phyloP scores from a whole-genome alignment of 441 rosid genomes.

The Adansonia rubrostipa region DNA sequence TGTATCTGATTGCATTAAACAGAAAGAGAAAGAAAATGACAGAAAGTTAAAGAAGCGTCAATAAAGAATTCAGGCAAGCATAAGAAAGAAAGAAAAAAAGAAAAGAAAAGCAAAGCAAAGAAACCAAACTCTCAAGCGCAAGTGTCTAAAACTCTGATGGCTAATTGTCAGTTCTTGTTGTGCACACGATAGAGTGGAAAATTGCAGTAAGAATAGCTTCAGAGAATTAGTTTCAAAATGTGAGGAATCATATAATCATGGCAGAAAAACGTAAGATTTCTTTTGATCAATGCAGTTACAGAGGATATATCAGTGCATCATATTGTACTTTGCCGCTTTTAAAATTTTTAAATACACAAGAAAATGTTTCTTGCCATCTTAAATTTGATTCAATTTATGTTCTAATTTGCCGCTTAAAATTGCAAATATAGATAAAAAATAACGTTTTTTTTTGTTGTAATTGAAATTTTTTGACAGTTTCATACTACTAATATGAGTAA shows the following conservation, averaged over 20 bases:
- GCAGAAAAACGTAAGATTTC: neutral
- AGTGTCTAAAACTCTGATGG: neutral
- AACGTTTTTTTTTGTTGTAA: too few relatives aligned
- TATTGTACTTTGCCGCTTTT: neutral
- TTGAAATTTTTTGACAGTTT: too few relatives aligned
- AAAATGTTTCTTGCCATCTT: too few relatives aligned
- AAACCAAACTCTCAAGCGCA: slow-evolving; percentile 42
- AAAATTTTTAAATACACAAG: too few relatives aligned
- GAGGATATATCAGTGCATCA: neutral
- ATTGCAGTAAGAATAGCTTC: neutral
- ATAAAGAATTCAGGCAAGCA: slow-evolving; percentile 41
- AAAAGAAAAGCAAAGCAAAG: neutral
- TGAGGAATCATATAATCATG: neutral
- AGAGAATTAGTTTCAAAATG: neutral
- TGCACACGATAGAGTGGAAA: too few relatives aligned
- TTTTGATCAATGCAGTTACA: too few relatives aligned
- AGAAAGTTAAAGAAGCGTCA: slow-evolving; percentile 29
- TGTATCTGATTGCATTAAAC: slow-evolving; percentile 33
- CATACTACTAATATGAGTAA: too few relatives aligned
- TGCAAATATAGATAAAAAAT: too few relatives aligned
- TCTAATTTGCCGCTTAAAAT: too few relatives aligned
- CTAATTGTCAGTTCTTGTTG: neutral
- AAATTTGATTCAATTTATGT: too few relatives aligned
- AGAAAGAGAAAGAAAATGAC: neutral
- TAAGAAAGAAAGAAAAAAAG: neutral